phyloP scores from a whole-genome alignment of 1,139 yeast genomes.

The Diutina sp. region DNA sequence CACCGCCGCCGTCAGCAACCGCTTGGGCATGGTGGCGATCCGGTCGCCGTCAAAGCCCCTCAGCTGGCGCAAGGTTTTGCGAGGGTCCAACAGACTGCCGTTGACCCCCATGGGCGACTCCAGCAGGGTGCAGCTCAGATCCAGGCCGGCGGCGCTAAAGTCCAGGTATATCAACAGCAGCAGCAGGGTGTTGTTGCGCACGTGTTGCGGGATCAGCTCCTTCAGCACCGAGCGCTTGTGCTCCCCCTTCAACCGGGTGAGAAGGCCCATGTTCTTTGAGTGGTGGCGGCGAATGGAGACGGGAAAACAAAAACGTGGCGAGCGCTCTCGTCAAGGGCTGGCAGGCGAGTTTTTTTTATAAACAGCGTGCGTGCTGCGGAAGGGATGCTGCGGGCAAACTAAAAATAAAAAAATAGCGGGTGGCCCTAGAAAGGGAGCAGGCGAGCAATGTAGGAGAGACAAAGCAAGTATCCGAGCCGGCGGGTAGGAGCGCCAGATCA shows the following conservation, averaged over 20 bases:
- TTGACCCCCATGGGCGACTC: background rate
- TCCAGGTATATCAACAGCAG: constrained; percentile 2
- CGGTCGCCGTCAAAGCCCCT: background rate
- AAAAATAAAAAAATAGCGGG: background rate
- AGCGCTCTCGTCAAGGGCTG: background rate
- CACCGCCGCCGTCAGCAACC: background rate
- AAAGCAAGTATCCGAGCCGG: background rate
- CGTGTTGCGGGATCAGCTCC: background rate
- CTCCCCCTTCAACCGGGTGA: constrained; percentile 2
- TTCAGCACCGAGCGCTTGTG: constrained; percentile 1
- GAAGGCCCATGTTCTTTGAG: background rate
- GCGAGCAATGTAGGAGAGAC: background rate
- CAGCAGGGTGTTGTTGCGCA: constrained; percentile 1
- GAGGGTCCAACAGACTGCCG: background rate
- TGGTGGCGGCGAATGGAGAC: background rate
- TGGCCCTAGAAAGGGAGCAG: background rate
- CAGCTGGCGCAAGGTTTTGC: background rate
- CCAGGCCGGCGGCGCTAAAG: constrained; percentile 1
- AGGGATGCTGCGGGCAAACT: constrained; percentile 1
- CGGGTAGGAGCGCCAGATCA: background rate
- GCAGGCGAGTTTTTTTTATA: background rate
- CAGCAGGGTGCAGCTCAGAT: background rate
- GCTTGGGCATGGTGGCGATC: background rate
- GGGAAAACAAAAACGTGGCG: background rate
- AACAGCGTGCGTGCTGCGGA: background rate